Evolutionary conservation across 176 grass and related monocot genomes (phyloP), one percentile per base, ranked within the genome.

Genomic region (Canna indica): DNA sequence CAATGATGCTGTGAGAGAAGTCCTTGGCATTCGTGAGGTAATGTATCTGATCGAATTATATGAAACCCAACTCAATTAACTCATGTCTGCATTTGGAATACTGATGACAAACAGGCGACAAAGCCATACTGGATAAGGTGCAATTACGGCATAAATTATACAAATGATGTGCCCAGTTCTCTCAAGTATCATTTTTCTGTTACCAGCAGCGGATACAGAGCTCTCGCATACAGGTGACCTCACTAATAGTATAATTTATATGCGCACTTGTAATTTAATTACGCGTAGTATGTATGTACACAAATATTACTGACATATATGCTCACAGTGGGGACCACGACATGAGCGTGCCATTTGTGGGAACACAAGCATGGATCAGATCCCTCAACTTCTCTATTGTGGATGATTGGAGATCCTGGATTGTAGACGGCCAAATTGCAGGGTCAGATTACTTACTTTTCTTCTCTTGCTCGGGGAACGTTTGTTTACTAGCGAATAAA

Each of bases 1-100:
- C 70, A 45, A 80, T 64, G 80, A 9, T 24, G 68, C 64, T 32
- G 82, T 90, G 33, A 79, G 84, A 71, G 47, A 86, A 26, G 78
- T 81, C 70, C 87, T 95, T 15, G 82, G 87, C 22, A 79, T 90
- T 80, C 91, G 70, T 35, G 78, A 80, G 36, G 90, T 95, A 84
- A 44, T 57, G 5, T 57, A 2, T 28, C n/a, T n/a, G n/a, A n/a
- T n/a, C n/a, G n/a, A 5, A 56, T 0, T 5, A 56, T 56, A 56
- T 27, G 20, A 24, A n/a, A 25, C 8, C 5, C 11, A 6, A 25
- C 10, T 25, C 9, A 26, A 58, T 2, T 22, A 5, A n/a, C 12
- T 6, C 4, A 16, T 25, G 22, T 18, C 20, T 50, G 20, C 14
- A 13, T 50, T 16, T 13, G 47, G 14, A 18, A 48, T 59, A 26